These are phyloP conservation scores for Dendrocalamus latiflorus DNA, from an alignment of 202 grass and related monocot species.

Conservation along the genomic window DNA sequence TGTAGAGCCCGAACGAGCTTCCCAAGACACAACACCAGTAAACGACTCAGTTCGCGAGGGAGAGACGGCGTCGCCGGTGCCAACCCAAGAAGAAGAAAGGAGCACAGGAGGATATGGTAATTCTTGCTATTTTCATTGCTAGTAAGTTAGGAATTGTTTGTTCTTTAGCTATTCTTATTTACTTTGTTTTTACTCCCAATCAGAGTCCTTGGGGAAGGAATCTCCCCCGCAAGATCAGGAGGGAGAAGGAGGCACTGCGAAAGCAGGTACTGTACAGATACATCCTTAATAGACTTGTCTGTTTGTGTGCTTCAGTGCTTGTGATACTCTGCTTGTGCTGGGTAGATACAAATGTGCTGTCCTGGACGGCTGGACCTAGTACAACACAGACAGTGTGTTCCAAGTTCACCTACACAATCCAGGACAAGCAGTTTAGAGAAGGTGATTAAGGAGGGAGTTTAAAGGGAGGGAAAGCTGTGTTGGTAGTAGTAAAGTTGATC, in stretches of 20 bases:
- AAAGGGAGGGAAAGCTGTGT: neutral
- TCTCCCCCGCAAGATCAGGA: neutral
- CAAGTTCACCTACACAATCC: conserved; percentile 1
- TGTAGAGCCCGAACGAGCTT: conserved; percentile 16
- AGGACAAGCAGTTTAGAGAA: too few species aligned
- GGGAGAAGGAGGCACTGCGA: neutral
- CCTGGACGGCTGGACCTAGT: neutral
- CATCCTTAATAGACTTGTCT: neutral
- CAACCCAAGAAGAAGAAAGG: neutral
- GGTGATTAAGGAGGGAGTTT: neutral
- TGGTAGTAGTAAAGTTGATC: neutral
- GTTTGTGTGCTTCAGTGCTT: neutral
- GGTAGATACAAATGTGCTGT: neutral
- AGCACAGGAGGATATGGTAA: conserved; percentile 23
- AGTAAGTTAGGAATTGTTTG: neutral
- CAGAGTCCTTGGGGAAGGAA: conserved; percentile 1
- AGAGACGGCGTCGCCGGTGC: neutral
- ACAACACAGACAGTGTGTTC: neutral
- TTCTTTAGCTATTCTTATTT: neutral
- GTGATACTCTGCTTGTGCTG: neutral
- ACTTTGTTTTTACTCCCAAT: neutral
- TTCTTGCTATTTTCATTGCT: neutral
- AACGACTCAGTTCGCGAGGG: neutral
- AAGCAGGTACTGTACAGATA: conserved; percentile 11
- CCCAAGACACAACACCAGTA: neutral